Conservation (phyloP, 1,139 yeast species). For the Zygosaccharomyces sapae region DNA sequence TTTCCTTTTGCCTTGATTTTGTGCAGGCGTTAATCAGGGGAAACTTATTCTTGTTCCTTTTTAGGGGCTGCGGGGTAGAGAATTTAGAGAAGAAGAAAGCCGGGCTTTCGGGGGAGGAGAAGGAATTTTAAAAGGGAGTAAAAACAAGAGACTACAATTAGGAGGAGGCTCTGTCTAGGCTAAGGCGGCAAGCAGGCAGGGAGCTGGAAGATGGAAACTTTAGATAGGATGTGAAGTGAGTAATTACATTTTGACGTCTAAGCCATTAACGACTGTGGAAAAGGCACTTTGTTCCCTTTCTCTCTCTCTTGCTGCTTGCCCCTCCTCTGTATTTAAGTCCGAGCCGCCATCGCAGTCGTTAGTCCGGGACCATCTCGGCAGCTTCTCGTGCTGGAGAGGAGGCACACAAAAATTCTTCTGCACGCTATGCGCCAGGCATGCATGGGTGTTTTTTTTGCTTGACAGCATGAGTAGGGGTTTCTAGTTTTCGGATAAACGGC, state of each 20-base stretch:
- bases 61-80: background rate
- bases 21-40: background rate
- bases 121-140: too few relatives aligned
- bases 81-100: background rate
- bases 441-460: background rate
- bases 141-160: too few relatives aligned
- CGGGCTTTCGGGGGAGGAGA: too few relatives aligned
- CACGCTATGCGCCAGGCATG: too few relatives aligned
- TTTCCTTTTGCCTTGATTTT: background rate
- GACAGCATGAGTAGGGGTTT: background rate
- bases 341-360: background rate
- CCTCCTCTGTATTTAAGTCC: background rate
- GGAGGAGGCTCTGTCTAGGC: too few relatives aligned
- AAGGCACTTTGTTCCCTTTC: too few relatives aligned
- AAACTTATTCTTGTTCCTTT: background rate
- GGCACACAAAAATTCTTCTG: too few relatives aligned
- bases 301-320: background rate
- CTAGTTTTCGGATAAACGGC: background rate
- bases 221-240: too few relatives aligned
- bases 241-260: too few relatives aligned
- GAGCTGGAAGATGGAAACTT: too few relatives aligned
- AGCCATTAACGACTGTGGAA: too few relatives aligned
- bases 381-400: background rate
- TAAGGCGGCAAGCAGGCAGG: too few relatives aligned
- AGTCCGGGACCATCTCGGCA: background rate